Conservation (phyloP, 371 early-diverging fungal genomes). For the Coemansia sp. region DNA sequence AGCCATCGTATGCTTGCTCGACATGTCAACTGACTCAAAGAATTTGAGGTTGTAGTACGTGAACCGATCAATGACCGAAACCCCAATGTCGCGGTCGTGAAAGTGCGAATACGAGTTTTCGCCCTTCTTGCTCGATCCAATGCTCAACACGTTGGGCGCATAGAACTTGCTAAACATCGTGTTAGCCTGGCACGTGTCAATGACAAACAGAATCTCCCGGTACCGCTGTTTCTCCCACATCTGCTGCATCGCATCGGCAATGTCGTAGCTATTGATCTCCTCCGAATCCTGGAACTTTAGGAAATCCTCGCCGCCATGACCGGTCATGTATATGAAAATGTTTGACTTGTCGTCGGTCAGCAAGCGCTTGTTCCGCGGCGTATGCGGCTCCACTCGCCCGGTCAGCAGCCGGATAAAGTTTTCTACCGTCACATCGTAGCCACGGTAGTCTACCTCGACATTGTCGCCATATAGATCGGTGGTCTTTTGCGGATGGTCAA, state of each 20-base stretch:
- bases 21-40: slow-evolving; percentile 79
- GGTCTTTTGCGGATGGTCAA: slow-evolving; percentile 77
- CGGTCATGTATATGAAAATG: slow-evolving; percentile 95
- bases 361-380: slow-evolving; percentile 88
- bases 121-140: slow-evolving; percentile 81
- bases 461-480: slow-evolving; percentile 92
- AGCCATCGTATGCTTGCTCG: slow-evolving; percentile 71
- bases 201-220: slow-evolving; percentile 94
- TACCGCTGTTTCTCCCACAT: slow-evolving; percentile 95
- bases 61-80: slow-evolving; percentile 95
- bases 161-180: slow-evolving; percentile 90
- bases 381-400: slow-evolving; percentile 72
- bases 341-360: slow-evolving; percentile 93
- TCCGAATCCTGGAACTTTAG: slow-evolving; percentile 97
- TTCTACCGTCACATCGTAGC: slow-evolving; percentile 97
- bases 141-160: slow-evolving; percentile 89
- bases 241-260: slow-evolving; percentile 94
- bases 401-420: slow-evolving; percentile 94
- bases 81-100: slow-evolving; percentile 87
- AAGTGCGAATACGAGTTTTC: slow-evolving; percentile 96
- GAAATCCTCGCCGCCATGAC: slow-evolving; percentile 97
- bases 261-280: slow-evolving; percentile 89
- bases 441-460: slow-evolving; percentile 96
- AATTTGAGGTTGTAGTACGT: slow-evolving; percentile 92
- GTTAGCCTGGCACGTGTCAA: slow-evolving; percentile 97